Base-by-base conservation (phyloP, 768 basidiomycete genomes). In the Mrakia gelida region DNA sequence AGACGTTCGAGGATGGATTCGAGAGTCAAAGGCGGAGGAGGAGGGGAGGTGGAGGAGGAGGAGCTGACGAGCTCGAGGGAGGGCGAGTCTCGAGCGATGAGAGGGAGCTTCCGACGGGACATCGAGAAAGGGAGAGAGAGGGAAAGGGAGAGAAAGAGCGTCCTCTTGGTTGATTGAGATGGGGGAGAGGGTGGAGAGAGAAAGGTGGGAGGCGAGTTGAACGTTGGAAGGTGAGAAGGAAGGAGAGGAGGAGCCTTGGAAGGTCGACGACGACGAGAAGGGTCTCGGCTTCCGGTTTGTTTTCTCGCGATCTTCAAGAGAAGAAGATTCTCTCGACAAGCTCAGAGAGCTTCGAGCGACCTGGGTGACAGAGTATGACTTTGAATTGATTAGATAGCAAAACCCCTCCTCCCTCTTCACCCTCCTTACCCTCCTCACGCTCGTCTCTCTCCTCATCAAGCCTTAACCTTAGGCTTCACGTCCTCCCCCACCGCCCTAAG, bases 381-480 rank as follows among this genome's bases (percentile, higher is more conserved):
- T 52, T 52, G 49, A 52, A 18, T 52, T 52, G 54, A 56, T 56
- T 56, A 26, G 7, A 56, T 56, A 56, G 23, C 6, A n/a, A 45
- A 45, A 45, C 49, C 49, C 1, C 9, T 21, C 49, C 15, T 7
- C 3, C 49, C 49, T 52, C 49, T 21, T 18, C 49, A 2, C 18
- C 15, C 18, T n/a, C 21, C 56, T 23, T 56, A 3, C 59, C 6
- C n/a, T 59, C 59, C 59, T 59, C 59, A 11, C 52, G 52, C 52
- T 15, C 23, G 52, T 23, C 16, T 3, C 49, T 52, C 49, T 13
- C 49, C 18, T 38, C 63, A 3, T 68, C 67, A 70, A 41, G 67
- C 67, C 67, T 70, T 70, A 13, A 70, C 67, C 38, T 70, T 70
- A 23, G 67, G 67, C 67, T 70, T 70, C 34, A 70, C 67, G 26